Percentiles rank a stretch among this genome's conserved stretches.
Evolutionary conservation across 169 alveolate genomes (phyloP).

Genomic region (Toxoplasma gondii): DNA sequence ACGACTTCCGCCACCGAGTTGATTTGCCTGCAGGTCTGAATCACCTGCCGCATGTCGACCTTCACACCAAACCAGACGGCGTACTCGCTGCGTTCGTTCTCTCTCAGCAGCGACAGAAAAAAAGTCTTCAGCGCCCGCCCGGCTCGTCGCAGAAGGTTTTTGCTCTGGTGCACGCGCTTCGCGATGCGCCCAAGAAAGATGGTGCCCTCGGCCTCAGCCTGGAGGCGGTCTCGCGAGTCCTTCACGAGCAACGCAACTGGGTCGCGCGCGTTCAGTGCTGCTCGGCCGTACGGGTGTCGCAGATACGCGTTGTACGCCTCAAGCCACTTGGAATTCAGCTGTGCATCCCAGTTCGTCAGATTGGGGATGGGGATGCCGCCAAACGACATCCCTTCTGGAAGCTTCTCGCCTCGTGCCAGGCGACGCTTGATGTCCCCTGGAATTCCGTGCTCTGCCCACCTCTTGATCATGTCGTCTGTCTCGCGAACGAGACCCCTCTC

Average conservation of each 20-base stretch:
- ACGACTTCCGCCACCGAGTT: slow-evolving; percentile 39
- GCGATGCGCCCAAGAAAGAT: slow-evolving; percentile 48
- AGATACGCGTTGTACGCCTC: slow-evolving; percentile 33
- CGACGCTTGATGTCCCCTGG: slow-evolving; percentile 25
- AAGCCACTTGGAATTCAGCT: slow-evolving; percentile 36
- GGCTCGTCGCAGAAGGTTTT: neutral
- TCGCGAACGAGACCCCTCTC: slow-evolving; percentile 2
- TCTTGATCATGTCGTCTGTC: slow-evolving; percentile 12
- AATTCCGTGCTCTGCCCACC: slow-evolving; percentile 44
- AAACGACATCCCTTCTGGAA: neutral
- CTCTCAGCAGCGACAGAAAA: slow-evolving; percentile 40
- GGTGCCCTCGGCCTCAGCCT: slow-evolving; percentile 34
- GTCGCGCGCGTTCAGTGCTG: slow-evolving; percentile 37
- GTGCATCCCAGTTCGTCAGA: slow-evolving; percentile 47
- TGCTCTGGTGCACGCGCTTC: neutral
- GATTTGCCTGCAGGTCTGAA: slow-evolving; percentile 1
- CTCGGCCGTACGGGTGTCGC: slow-evolving; percentile 48
- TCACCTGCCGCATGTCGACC: neutral
- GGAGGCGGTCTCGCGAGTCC: slow-evolving; percentile 24
- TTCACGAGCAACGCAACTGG: slow-evolving; percentile 40
- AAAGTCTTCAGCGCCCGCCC: slow-evolving; percentile 16
- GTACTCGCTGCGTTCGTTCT: slow-evolving; percentile 29
- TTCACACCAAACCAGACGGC: slow-evolving; percentile 57
- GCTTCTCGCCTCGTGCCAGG: slow-evolving; percentile 29
- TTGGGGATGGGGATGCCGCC: slow-evolving; percentile 39